Base-by-base conservation (phyloP, 306 rosid genomes). In the Lathyrus tuberosus region DNA sequence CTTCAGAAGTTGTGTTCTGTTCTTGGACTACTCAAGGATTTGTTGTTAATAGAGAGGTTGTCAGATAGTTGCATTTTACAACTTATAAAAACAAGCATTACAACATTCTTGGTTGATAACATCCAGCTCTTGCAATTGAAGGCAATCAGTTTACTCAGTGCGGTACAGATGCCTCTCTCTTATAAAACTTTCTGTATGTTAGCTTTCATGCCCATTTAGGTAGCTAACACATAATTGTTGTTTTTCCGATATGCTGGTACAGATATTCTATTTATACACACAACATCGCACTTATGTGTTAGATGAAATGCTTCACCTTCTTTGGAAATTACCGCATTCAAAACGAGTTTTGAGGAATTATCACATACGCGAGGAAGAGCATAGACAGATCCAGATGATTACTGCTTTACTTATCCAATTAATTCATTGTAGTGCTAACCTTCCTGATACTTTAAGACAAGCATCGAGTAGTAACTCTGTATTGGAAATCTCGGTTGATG, bases 1-100 rank as follows among this genome's bases (percentile, higher is more conserved):
- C 96, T 94, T 80, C 99, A 94, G 86, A 94, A 94, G 82, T 75
- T 89, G 89, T 94, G 99, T 86, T 87, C 99, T 62, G 80, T 94
- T 81, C 84, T 94, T 65, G 97, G 92, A 69, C 80, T 94, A 56
- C 92, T 94, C 67, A 89, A 87, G 87, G 99, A 94, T 78, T 86
- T 91, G 80, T 81, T 91, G 85, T 75, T 94, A 72, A 89, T 94
- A 76, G 97, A 90, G 84, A 91, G 79, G 81, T 81, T 94, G 80
- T 91, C 99, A 66, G 99, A 91, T 80, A 89, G 99, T 84, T 94
- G 97, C 84, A 87, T 94, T 70, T 85, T 94, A 70, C 96, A 91
- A 80, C 85, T 91, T 67, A 80, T 94, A 85, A 94, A 91, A 85
- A 91, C 99, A 79, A 80, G 96, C 85, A 86, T 88, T 66, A 75